Evolutionary conservation across 73 alveolate species (phyloP).

Genomic region (Paramecium pentaurelia): DNA sequence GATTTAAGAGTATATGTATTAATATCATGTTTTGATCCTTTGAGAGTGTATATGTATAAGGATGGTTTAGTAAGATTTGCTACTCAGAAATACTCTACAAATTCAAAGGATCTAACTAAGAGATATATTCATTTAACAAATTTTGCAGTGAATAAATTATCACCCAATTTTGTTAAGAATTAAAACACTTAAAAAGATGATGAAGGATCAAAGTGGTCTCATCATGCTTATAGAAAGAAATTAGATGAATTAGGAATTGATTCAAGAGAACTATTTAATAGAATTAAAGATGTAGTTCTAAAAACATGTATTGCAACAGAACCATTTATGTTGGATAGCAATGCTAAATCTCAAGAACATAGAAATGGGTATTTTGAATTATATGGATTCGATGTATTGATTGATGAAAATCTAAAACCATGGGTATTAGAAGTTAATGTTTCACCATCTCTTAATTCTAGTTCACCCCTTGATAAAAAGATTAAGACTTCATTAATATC

Average conservation of each 20-base stretch:
- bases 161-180: slow-evolving; percentile 79
- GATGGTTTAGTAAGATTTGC: slow-evolving; percentile 95
- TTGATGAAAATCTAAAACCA: slow-evolving; percentile 85
- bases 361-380: slow-evolving; percentile 84
- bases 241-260: slow-evolving; percentile 69
- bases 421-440: slow-evolving; percentile 94
- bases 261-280: slow-evolving; percentile 59
- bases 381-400: slow-evolving; percentile 91
- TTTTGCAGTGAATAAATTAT: slow-evolving; percentile 81
- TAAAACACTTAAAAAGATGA: slow-evolving; percentile 72
- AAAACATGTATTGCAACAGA: slow-evolving; percentile 76
- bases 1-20: slow-evolving; percentile 90
- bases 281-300: slow-evolving; percentile 75
- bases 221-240: slow-evolving; percentile 63
- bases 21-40: slow-evolving; percentile 87
- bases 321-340: slow-evolving; percentile 69
- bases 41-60: slow-evolving; percentile 84
- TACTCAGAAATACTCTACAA: slow-evolving; percentile 74
- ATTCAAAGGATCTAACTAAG: slow-evolving; percentile 62
- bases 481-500: slow-evolving; percentile 82
- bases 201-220: slow-evolving; percentile 89
- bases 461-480: slow-evolving; percentile 84
- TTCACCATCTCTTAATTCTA: slow-evolving; percentile 83
- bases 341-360: slow-evolving; percentile 54
- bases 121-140: slow-evolving; percentile 89